Evolutionary conservation across 345 rosid genomes (phyloP).

Genomic region (Iberis pinnata): DNA sequence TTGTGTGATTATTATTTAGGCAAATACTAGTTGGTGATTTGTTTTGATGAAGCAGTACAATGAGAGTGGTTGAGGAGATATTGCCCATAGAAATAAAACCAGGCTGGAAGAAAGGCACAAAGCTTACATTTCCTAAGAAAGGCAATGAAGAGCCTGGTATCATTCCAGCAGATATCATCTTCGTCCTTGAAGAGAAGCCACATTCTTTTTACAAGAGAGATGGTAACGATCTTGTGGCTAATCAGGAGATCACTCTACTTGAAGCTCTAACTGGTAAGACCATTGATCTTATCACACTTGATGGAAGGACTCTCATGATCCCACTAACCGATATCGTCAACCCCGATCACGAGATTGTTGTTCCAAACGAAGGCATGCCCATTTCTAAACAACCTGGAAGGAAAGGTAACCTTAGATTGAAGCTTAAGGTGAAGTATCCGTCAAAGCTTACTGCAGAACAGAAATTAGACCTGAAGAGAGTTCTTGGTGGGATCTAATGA

Average conservation of each 20-base stretch:
- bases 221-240: conserved; percentile 65
- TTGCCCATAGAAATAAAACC: conserved; percentile 80
- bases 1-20: background rate
- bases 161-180: conserved; percentile 72
- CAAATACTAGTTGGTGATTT: background rate
- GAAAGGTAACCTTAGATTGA: conserved; percentile 77
- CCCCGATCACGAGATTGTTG: conserved; percentile 69
- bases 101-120: conserved; percentile 97
- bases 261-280: conserved; percentile 87
- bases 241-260: conserved; percentile 68
- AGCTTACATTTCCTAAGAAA: conserved; percentile 79
- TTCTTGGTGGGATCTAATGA: conserved; percentile 47
- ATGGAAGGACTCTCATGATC: conserved; percentile 64
- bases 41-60: conserved; percentile 48
- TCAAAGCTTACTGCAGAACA: conserved; percentile 65
- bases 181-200: conserved; percentile 78
- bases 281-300: conserved; percentile 53
- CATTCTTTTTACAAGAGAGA: conserved; percentile 76
- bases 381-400: conserved; percentile 70
- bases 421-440: conserved; percentile 77
- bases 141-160: conserved; percentile 80
- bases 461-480: conserved; percentile 74
- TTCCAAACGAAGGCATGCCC: conserved; percentile 93
- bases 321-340: conserved; percentile 63
- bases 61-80: conserved; percentile 57